Evolutionary conservation across 192 early-diverging fungal genomes (phyloP).

Genomic region (Linnemannia zychae): DNA sequence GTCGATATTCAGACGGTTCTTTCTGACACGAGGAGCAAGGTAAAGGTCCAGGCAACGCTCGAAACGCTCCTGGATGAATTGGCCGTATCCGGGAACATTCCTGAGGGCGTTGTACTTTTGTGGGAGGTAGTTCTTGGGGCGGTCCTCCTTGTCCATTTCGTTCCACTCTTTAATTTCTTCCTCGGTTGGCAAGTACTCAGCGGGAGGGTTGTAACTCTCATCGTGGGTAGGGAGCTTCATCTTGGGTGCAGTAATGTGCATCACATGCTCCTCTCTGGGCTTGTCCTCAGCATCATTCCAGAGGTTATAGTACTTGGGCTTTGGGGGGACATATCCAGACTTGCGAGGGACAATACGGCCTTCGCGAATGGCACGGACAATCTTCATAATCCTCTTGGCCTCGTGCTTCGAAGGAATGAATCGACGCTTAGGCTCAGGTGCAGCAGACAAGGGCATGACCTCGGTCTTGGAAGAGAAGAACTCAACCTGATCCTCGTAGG

Average conservation of each 20-base stretch:
- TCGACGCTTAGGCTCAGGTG: constrained; percentile 95
- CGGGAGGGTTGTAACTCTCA: constrained; percentile 98
- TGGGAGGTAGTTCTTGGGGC: constrained; percentile 73
- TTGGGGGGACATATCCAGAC: constrained; percentile 59
- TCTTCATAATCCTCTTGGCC: constrained; percentile 95
- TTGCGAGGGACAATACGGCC: constrained; percentile 84
- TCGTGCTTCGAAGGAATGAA: constrained; percentile 97
- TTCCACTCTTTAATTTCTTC: constrained; percentile 88
- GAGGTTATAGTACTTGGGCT: constrained; percentile 87
- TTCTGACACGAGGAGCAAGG: constrained; percentile 90
- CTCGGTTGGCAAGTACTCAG: constrained; percentile 89
- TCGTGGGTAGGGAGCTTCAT: constrained; percentile 89
- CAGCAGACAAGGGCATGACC: constrained; percentile 85
- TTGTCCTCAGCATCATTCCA: constrained; percentile 82
- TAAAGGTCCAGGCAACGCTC: constrained; percentile 98
- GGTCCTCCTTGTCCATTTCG: constrained; percentile 81
- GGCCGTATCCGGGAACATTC: constrained; percentile 87
- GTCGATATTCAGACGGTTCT: constrained; percentile 89
- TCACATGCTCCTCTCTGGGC: constrained; percentile 69
- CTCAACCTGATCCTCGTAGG: constrained; percentile 94
- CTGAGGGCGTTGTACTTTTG: constrained; percentile 85
- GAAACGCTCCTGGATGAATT: constrained; percentile 96
- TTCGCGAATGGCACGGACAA: constrained; percentile 94
- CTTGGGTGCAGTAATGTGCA: constrained; percentile 94
- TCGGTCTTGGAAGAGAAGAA: constrained; percentile 93